Evolutionary conservation across 2,329 filamentous ascomycete genomes (phyloP), one percentile per base, ranked within the genome.

Genomic region (Thelonectria blattea): DNA sequence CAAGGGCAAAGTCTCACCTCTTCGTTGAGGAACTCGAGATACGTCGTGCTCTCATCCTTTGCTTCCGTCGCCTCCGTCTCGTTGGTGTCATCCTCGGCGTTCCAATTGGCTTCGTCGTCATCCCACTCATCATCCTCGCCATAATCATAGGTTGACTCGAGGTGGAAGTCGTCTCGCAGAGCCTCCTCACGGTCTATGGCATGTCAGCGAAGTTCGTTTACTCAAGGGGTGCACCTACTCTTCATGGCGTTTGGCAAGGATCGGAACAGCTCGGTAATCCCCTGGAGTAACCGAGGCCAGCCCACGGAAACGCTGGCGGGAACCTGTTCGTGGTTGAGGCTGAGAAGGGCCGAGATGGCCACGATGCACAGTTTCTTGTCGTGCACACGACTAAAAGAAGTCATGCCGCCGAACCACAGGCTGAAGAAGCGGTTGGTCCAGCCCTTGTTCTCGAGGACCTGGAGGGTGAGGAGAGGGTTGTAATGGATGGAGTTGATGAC

Each of bases 381-480:
- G 75, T 99, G 95, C 2, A 99, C 95, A 43, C 95, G 87, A 53
- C 88, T 91, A 80, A 99, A 98, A 71, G 87, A 89, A 64, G 96
- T 91, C 80, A 99, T 99, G 79, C 89, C 96, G 43, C 92, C 92
- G 77, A 99, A 99, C 95, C 95, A 99, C 60, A 96, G 81, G 78
- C 92, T 97, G 82, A 99, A 99, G 81, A 99, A 99, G 74, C 96
- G 96, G 79, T 98, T 98, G 7, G 95, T 98, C 94, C 93, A 97
- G 62, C 88, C 90, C 72, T 96, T 94, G 54, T 84, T 80, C 79
- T 99, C 95, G n/a, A 99, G 85, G 39, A 97, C 88, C 63, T 93
- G 89, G 20, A 99, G 85, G 22, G 93, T 86, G 61, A 97, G 83
- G 46, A 90, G 79, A 1, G 95, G 93, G 80, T 97, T 97, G 83